These are phyloP conservation scores for Domatiomyces globalis DNA, from an alignment of 2,329 filamentous ascomycete species.

Conservation along the genomic window DNA sequence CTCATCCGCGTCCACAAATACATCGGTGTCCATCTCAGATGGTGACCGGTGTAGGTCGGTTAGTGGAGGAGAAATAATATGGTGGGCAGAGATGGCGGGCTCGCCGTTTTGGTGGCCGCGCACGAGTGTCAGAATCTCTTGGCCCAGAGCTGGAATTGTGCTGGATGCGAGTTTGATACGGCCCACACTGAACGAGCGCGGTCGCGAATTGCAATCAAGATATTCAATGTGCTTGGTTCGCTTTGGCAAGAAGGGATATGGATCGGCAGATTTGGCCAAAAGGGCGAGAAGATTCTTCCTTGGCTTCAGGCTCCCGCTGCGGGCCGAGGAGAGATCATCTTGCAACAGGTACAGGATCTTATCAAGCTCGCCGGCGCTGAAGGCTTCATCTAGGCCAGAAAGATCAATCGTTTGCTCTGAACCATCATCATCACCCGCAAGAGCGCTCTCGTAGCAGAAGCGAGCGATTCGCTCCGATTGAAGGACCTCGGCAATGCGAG, in stretches of 20 bases:
- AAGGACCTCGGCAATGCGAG: slow-evolving; percentile 43
- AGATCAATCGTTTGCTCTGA: slow-evolving; percentile 40
- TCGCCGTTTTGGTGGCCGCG: slow-evolving; percentile 27
- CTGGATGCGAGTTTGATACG: slow-evolving; percentile 26
- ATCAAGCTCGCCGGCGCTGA: slow-evolving; percentile 39
- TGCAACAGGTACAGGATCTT: slow-evolving; percentile 36
- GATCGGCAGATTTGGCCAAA: slow-evolving; percentile 41
- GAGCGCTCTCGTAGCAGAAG: slow-evolving; percentile 49
- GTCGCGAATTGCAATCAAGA: slow-evolving; percentile 20
- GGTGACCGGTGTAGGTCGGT: background rate
- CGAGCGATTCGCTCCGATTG: slow-evolving; percentile 45
- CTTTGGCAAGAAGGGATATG: slow-evolving; percentile 35
- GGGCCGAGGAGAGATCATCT: slow-evolving; percentile 41
- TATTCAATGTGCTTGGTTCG: slow-evolving; percentile 21
- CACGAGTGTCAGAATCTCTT: slow-evolving; percentile 33
- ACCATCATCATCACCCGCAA: slow-evolving; percentile 47
- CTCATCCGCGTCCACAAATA: background rate
- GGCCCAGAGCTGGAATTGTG: slow-evolving; percentile 37
- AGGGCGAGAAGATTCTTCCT: slow-evolving; percentile 39
- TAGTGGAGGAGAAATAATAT: background rate
- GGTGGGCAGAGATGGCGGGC: background rate
- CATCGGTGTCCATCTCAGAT: background rate
- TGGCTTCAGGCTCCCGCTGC: slow-evolving; percentile 36
- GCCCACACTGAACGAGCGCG: slow-evolving; percentile 26
- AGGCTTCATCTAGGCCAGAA: slow-evolving; percentile 44